Evolutionary conservation across 2,329 filamentous ascomycete genomes (phyloP).

Genomic region (Colletotrichum acutatum): DNA sequence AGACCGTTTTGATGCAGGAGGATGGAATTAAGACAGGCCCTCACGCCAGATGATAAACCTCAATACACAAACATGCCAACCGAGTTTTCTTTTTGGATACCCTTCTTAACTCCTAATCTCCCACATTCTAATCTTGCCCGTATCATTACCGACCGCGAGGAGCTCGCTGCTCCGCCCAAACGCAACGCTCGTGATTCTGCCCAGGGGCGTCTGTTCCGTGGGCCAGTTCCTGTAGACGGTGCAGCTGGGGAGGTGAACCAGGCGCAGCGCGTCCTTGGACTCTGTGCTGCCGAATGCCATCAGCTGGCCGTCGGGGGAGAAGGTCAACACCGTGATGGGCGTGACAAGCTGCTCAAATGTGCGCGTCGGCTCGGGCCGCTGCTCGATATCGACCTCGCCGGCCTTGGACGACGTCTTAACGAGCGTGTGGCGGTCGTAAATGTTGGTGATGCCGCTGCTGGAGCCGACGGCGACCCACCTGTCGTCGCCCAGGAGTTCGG

Average conservation of each 20-base stretch:
- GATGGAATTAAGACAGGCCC: background rate
- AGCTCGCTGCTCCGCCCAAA: conserved; percentile 74
- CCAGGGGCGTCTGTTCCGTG: conserved; percentile 87
- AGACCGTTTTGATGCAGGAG: background rate
- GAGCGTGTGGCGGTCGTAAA: conserved; percentile 86
- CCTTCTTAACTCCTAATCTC: conserved; percentile 75
- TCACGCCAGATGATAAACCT: conserved; percentile 3
- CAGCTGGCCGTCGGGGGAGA: conserved; percentile 90
- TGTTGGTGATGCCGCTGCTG: conserved; percentile 87
- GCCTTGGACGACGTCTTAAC: conserved; percentile 44
- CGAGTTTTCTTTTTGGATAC: background rate
- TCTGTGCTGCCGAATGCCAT: conserved; percentile 86
- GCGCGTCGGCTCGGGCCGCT: conserved; percentile 76
- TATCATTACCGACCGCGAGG: conserved; percentile 88
- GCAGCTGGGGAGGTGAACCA: conserved; percentile 91
- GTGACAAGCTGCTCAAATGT: conserved; percentile 89
- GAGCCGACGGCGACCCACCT: conserved; percentile 91
- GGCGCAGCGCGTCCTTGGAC: conserved; percentile 87
- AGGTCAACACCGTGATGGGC: conserved; percentile 80
- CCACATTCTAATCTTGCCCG: conserved; percentile 90
- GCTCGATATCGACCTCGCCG: conserved; percentile 64
- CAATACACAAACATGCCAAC: conserved; percentile 17
- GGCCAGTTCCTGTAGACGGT: conserved; percentile 98
- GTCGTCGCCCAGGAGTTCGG: conserved; percentile 76
- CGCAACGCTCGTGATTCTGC: conserved; percentile 80